These are phyloP conservation scores for Panicum miliaceum DNA, from an alignment of 176 grass and related monocot genomes.

Conservation along the genomic window DNA sequence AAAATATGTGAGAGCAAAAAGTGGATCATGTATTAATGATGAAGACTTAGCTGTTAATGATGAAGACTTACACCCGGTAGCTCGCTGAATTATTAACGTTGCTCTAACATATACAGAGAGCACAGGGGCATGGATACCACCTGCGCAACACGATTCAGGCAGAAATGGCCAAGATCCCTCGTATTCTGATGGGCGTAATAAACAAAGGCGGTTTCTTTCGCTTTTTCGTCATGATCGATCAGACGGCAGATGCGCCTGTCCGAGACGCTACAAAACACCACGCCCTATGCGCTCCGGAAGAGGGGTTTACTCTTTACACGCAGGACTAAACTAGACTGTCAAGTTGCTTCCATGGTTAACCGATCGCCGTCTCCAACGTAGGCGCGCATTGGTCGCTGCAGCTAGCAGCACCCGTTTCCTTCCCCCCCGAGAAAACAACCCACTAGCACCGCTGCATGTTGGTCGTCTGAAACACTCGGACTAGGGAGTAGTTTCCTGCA, in stretches of 20 bases:
- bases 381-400: background rate
- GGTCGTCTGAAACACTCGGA: constrained; percentile 38
- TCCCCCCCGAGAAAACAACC: constrained; percentile 38
- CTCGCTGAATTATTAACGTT: too few species aligned
- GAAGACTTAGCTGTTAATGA: too few species aligned
- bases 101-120: background rate
- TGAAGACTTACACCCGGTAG: too few species aligned
- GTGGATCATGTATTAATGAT: too few species aligned
- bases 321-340: constrained; percentile 34
- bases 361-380: constrained; percentile 15
- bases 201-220: constrained; percentile 13
- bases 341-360: constrained; percentile 39
- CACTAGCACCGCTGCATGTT: constrained; percentile 44
- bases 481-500: constrained; percentile 22
- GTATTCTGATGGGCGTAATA: constrained; percentile 42
- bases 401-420: background rate
- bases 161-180: constrained; percentile 48
- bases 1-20: too few species aligned
- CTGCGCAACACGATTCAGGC: constrained; percentile 23
- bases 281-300: constrained; percentile 31
- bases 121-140: constrained; percentile 19
- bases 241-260: constrained; percentile 24
- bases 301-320: background rate
- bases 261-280: constrained; percentile 31
- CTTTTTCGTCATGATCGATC: constrained; percentile 33